Base-by-base conservation (phyloP, 2,329 filamentous ascomycete genomes). In the Scedosporium minutisporum region DNA sequence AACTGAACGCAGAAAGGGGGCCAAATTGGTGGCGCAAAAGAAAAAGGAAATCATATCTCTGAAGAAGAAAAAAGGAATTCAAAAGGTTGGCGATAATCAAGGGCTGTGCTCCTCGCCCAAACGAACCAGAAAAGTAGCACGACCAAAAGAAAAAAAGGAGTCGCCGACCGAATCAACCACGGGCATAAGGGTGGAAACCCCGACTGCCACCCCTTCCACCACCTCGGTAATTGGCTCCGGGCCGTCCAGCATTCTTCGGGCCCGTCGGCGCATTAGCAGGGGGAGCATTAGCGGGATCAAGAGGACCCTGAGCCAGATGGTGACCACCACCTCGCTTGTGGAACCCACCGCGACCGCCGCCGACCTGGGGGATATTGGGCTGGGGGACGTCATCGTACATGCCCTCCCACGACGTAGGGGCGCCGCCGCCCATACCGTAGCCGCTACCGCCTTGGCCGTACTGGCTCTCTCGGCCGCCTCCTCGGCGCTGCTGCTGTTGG, bases 301-400 rank as follows among this genome's bases (percentile, higher is more conserved):
- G 72, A 60, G 73, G 75, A 44, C 73, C 75, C 62, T 77, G 75
- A 63, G 75, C 76, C 63, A 74, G 74, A 67, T 75, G 75, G 71
- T 76, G 68, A 27, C 75, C 75, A 29, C 74, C 72, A 48, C 69
- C 68, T 41, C 68, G 68, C 48, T 61, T 55, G 41, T 71, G 66
- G 66, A 74, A 74, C 46, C 72, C 53, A 12, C 62, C 74, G 69
- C 72, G 71, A 70, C 72, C 71, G 68, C 73, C 73, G 64, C 79
- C 74, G 57, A 78, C 81, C 29, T 55, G 46, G 16, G 60, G 60
- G n/a, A 61, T 38, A 16, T 76, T 79, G 4, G 91, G 91, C 71
- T 93, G 91, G 16, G 92, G 93, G 1, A 93, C 90, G 72, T 97
- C 93, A 72, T 97, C 93, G 74, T 97, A 97, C 92, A 96, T 96